phyloP scores from a whole-genome alignment of 106 monocot genomes.

The Narthecium ossifragum region DNA sequence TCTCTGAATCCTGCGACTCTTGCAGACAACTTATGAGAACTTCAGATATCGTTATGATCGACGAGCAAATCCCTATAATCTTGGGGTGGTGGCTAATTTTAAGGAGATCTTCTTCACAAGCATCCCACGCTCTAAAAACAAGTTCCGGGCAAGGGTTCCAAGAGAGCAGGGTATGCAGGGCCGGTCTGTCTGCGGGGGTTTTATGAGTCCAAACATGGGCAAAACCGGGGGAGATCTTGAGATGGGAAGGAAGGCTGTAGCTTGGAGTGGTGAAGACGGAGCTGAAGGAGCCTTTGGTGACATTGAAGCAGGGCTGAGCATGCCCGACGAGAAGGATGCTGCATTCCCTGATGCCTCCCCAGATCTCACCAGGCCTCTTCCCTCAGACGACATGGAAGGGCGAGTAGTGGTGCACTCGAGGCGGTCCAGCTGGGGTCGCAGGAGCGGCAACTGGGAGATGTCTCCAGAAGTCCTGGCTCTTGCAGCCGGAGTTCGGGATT shows the following conservation, averaged over 20 bases:
- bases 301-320: slow-evolving; percentile 23
- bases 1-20: slow-evolving; percentile 34
- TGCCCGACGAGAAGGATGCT: slow-evolving; percentile 37
- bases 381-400: slow-evolving; percentile 10
- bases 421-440: slow-evolving; percentile 2
- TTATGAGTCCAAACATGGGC: slow-evolving; percentile 85
- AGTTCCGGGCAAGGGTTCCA: slow-evolving; percentile 53
- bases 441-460: slow-evolving; percentile 15
- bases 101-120: slow-evolving; percentile 66
- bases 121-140: slow-evolving; percentile 70
- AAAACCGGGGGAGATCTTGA: slow-evolving; percentile 55
- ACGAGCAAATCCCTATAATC: slow-evolving; percentile 75
- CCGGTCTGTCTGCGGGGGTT: slow-evolving; percentile 24
- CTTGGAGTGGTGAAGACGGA: slow-evolving; percentile 47
- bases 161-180: slow-evolving; percentile 14
- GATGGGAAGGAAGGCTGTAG: slow-evolving; percentile 60
- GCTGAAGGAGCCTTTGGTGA: slow-evolving; percentile 21
- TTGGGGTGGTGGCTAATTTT: slow-evolving; percentile 57
- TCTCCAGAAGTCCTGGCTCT: slow-evolving; percentile 8
- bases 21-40: slow-evolving; percentile 94
- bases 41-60: slow-evolving; percentile 91
- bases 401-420: not conserved
- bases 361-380: slow-evolving; percentile 11
- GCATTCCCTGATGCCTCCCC: slow-evolving; percentile 20
- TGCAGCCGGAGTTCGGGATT: slow-evolving; percentile 5